phyloP scores from a whole-genome alignment of 805 yeast species.

The Saitoella complicata region DNA sequence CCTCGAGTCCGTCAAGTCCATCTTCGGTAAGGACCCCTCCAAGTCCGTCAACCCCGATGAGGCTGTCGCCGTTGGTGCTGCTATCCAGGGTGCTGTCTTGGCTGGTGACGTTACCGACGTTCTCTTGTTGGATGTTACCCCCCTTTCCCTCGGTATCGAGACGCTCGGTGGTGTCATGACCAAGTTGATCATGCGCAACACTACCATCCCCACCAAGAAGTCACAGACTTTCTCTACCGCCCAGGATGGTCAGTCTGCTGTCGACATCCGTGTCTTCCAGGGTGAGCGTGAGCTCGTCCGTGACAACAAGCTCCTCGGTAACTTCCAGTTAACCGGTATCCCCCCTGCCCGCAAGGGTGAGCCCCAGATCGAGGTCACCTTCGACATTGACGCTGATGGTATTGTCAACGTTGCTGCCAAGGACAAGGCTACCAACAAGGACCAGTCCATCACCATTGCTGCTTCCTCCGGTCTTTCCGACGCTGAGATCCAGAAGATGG shows the following conservation, averaged over 20 bases:
- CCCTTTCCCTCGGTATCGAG: constrained; percentile 87
- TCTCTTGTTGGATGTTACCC: constrained; percentile 74
- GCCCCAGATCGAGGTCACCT: constrained; percentile 85
- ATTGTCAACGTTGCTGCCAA: constrained; percentile 89
- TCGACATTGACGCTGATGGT: constrained; percentile 95
- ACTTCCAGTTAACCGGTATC: constrained; percentile 87
- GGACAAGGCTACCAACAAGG: constrained; percentile 87
- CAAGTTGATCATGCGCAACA: constrained; percentile 77
- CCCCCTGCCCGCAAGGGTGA: constrained; percentile 94
- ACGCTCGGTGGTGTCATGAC: constrained; percentile 97
- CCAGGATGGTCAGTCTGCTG: constrained; percentile 90
- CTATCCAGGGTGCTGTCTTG: constrained; percentile 91
- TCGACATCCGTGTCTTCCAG: constrained; percentile 95
- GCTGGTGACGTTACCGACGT: constrained; percentile 93
- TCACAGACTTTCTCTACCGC: constrained; percentile 94
- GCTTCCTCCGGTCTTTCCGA: constrained; percentile 90
- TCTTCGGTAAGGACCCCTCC: constrained; percentile 72
- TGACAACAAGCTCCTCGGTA: constrained; percentile 94
- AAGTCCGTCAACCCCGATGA: constrained; percentile 91
- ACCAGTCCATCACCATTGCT: constrained; percentile 88
- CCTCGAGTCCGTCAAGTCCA: constrained; percentile 52
- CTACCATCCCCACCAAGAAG: constrained; percentile 93
- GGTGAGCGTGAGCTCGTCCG: constrained; percentile 98
- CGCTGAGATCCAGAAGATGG: constrained; percentile 79
- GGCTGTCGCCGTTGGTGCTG: constrained; percentile 93